These are phyloP conservation scores for Plasmodium cynomolgi DNA, from an alignment of 169 alveolate genomes.

Conservation along the genomic window DNA sequence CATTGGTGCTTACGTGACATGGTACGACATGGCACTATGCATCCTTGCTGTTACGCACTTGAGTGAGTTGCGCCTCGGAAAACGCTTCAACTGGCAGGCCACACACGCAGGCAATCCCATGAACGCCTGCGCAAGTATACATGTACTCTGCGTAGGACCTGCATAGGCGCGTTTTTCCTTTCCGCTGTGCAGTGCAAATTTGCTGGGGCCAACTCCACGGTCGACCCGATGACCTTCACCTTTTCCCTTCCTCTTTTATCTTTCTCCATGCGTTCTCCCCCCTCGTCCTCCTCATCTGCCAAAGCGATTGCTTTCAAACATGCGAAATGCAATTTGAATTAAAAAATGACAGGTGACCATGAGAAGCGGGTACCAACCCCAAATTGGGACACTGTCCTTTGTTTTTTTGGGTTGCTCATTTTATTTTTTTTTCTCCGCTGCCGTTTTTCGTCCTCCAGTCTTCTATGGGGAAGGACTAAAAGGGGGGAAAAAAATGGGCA, in stretches of 20 bases:
- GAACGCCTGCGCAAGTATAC: neutral
- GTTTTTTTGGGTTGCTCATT: neutral
- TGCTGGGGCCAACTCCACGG: neutral
- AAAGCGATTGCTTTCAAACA: neutral
- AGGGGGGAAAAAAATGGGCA: neutral
- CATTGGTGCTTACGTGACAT: neutral
- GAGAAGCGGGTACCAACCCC: neutral
- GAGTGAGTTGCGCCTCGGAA: neutral
- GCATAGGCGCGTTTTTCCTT: neutral
- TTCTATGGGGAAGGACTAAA: constrained; percentile 53
- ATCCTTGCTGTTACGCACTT: neutral
- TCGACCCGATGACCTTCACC: neutral
- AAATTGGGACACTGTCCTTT: neutral
- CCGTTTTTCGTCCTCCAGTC: constrained; percentile 52
- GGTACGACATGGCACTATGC: neutral
- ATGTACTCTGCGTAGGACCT: neutral
- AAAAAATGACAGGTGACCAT: neutral
- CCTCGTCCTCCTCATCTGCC: neutral
- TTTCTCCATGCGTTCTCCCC: neutral
- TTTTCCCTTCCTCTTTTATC: neutral
- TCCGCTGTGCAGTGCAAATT: neutral
- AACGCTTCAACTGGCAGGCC: neutral
- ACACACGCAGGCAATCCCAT: neutral
- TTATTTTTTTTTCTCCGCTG: constrained; percentile 8
- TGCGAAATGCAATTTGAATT: neutral